Evolutionary conservation across 1,284 basidiomycete genomes (phyloP).

Genomic region (Gomphus bonarii): DNA sequence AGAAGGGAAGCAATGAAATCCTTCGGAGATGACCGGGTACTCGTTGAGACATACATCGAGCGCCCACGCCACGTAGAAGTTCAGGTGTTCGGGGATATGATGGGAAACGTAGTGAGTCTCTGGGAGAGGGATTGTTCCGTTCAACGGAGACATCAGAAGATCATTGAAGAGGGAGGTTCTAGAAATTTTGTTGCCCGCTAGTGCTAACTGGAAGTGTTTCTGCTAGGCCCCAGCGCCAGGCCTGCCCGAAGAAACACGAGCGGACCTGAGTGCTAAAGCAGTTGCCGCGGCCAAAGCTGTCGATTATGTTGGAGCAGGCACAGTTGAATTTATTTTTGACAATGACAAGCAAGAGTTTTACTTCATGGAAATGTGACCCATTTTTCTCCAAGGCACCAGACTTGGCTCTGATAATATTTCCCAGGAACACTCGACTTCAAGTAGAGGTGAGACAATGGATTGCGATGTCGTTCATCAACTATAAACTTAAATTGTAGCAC

Average conservation of each 20-base stretch:
- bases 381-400: constrained; percentile 18
- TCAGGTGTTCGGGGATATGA: constrained; percentile 78
- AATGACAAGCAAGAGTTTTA: constrained; percentile 78
- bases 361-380: constrained; percentile 81
- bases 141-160: constrained; percentile 90
- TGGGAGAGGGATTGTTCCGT: constrained; percentile 95
- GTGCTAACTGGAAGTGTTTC: not conserved
- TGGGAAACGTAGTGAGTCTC: constrained; percentile 73
- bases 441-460: constrained; percentile 44
- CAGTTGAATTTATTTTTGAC: constrained; percentile 91
- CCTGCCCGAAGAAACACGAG: constrained; percentile 62
- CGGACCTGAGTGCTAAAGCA: constrained; percentile 79
- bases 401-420: not conserved
- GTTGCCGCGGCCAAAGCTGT: constrained; percentile 88
- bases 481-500: constrained; percentile 37
- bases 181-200: too few relatives aligned
- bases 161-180: constrained; percentile 70
- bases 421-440: constrained; percentile 86
- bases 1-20: constrained; percentile 80
- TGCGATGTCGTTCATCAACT: not conserved
- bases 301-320: constrained; percentile 83
- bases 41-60: constrained; percentile 82
- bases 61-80: constrained; percentile 83
- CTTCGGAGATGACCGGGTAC: constrained; percentile 79
- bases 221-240: constrained; percentile 82